phyloP scores from a whole-genome alignment of 2,329 filamentous ascomycete species.

The Dryadomyces quercivorus region DNA sequence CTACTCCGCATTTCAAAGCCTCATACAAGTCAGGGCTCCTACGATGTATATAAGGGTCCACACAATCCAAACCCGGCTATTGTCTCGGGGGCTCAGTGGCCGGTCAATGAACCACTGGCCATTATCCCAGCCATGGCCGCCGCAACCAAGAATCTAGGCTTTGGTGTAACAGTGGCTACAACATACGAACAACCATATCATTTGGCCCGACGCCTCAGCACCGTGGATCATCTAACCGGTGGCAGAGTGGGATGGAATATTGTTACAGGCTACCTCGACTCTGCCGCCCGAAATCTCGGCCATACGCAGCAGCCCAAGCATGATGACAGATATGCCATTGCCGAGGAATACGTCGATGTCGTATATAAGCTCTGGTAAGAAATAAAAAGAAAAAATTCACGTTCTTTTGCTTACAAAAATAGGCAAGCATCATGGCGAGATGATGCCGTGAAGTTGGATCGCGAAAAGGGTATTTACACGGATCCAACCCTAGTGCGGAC shows the following conservation, averaged over 20 bases:
- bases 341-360: conserved; percentile 14
- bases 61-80: conserved; percentile 34
- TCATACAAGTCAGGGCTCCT: conserved; percentile 29
- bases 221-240: conserved; percentile 11
- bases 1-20: neutral
- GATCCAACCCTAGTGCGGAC: conserved; percentile 8
- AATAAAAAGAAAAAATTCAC: too few species aligned
- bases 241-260: conserved; percentile 29
- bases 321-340: conserved; percentile 14
- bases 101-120: conserved; percentile 52
- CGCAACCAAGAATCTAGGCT: conserved; percentile 7
- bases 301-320: conserved; percentile 7
- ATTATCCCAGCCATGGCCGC: conserved; percentile 21
- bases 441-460: conserved; percentile 10
- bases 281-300: conserved; percentile 12
- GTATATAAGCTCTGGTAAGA: conserved; percentile 8
- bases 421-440: conserved; percentile 9
- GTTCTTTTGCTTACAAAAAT: neutral
- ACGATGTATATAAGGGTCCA: conserved; percentile 49
- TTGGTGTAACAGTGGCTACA: conserved; percentile 11
- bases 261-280: conserved; percentile 13
- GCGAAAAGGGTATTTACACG: conserved; percentile 2
- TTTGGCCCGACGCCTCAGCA: conserved; percentile 10
- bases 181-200: conserved; percentile 12
- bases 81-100: conserved; percentile 50